Percentiles rank a stretch among this genome's conserved stretches.
Conservation (phyloP, 2,329 filamentous ascomycete species). For the Alternaria hordeiaustralica region DNA sequence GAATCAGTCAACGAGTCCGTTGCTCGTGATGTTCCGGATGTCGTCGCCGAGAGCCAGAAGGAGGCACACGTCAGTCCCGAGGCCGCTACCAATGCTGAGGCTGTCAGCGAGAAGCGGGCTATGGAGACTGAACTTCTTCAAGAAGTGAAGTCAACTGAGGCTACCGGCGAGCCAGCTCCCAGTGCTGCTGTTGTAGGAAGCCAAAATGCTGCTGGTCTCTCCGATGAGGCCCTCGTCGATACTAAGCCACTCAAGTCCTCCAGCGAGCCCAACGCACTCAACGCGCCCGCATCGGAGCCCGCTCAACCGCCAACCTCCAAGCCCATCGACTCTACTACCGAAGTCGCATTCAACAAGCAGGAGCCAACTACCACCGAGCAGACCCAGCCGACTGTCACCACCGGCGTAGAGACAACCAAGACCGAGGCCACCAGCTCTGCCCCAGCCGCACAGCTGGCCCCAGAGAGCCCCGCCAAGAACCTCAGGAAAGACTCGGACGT, state of each 20-base stretch:
- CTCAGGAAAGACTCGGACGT: constrained; percentile 33
- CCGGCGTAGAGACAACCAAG: constrained; percentile 46
- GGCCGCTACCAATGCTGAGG: constrained; percentile 67
- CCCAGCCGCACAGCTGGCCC: constrained; percentile 17
- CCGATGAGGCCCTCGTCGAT: constrained; percentile 38
- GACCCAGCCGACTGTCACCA: constrained; percentile 50
- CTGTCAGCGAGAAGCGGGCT: constrained; percentile 73
- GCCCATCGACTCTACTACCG: constrained; percentile 39
- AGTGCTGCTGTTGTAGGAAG: constrained; percentile 14
- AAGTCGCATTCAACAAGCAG: constrained; percentile 53
- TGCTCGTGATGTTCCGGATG: constrained; percentile 55
- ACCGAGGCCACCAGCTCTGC: constrained; percentile 29
- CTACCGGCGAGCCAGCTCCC: constrained; percentile 47
- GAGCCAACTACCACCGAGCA: constrained; percentile 48
- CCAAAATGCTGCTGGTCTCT: constrained; percentile 48
- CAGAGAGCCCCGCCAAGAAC: constrained; percentile 42
- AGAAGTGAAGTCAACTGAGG: constrained; percentile 5
- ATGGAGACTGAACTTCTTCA: constrained; percentile 73
- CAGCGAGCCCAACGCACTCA: constrained; percentile 43
- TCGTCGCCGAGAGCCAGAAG: constrained; percentile 75
- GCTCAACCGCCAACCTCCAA: constrained; percentile 34
- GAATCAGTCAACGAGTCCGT: constrained; percentile 38
- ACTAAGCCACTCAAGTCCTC: constrained; percentile 39
- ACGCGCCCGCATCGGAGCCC: constrained; percentile 45
- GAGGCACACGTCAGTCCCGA: constrained; percentile 68